Percentiles rank a stretch among this genome's conserved stretches.
Conservation (phyloP, 257 asterid genomes). For the Coffea canephora region DNA sequence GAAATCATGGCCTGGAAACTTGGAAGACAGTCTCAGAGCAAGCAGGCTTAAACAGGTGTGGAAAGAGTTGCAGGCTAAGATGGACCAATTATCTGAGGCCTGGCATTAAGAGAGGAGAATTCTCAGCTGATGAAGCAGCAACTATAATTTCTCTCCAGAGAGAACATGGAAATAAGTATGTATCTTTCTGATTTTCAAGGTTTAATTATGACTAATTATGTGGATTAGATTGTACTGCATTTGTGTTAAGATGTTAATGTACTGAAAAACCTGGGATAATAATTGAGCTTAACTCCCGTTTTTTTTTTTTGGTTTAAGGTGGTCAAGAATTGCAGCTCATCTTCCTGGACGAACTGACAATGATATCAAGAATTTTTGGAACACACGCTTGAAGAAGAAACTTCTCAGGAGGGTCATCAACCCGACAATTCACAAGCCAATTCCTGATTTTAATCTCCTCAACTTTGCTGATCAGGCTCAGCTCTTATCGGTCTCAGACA, state of each 20-base stretch:
- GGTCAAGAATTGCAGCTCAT: constrained; percentile 60
- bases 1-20: constrained; percentile 23
- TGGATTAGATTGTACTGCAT: too few relatives aligned
- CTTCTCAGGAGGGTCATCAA: constrained; percentile 50
- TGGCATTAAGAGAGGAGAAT: constrained; percentile 36
- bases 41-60: constrained; percentile 40
- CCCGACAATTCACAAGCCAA: constrained; percentile 50
- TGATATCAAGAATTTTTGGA: constrained; percentile 69
- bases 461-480: constrained; percentile 20
- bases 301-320: constrained; percentile 28
- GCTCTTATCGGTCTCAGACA: constrained; percentile 11
- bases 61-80: constrained; percentile 42
- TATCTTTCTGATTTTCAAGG: neutral
- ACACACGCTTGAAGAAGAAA: constrained; percentile 52
- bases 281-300: neutral
- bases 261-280: neutral
- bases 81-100: constrained; percentile 45
- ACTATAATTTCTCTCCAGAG: constrained; percentile 29
- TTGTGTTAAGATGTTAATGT: neutral
- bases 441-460: constrained; percentile 30
- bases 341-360: constrained; percentile 72
- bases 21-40: constrained; percentile 32
- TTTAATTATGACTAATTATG: neutral
- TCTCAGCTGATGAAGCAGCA: constrained; percentile 31
- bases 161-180: constrained; percentile 36